phyloP scores from a whole-genome alignment of 2,329 filamentous ascomycete genomes.

The Graphilbum ipis-grandicollis region DNA sequence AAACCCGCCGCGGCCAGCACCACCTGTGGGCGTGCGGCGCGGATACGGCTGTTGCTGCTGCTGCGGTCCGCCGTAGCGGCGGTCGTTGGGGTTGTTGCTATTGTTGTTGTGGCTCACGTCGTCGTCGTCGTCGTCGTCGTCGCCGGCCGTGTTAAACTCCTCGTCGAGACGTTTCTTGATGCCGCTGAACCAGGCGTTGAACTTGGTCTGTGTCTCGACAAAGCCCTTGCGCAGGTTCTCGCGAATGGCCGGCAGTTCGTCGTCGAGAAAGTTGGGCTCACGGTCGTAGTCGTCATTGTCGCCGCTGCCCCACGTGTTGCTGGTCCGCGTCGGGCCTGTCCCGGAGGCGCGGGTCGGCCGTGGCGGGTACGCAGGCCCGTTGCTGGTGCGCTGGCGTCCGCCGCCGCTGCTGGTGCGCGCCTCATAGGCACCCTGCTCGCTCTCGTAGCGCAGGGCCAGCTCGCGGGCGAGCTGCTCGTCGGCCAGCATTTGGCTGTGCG shows the following conservation, averaged over 20 bases:
- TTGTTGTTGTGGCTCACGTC: slow-evolving; percentile 28
- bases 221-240: slow-evolving; percentile 93
- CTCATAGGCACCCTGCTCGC: slow-evolving; percentile 35
- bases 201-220: slow-evolving; percentile 77
- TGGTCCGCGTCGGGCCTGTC: slow-evolving; percentile 35
- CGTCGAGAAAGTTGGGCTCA: slow-evolving; percentile 92
- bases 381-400: slow-evolving; percentile 5
- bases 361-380: slow-evolving; percentile 6
- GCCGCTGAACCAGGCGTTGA: slow-evolving; percentile 83
- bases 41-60: neutral
- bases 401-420: slow-evolving; percentile 31
- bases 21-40: too few relatives aligned
- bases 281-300: too few relatives aligned
- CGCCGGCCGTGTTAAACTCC: slow-evolving; percentile 58
- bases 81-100: slow-evolving; percentile 12
- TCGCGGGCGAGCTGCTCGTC: slow-evolving; percentile 84
- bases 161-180: slow-evolving; percentile 90
- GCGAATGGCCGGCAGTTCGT: slow-evolving; percentile 82
- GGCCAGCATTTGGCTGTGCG: slow-evolving; percentile 67
- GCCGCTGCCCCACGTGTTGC: slow-evolving; percentile 49
- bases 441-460: slow-evolving; percentile 79
- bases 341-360: slow-evolving; percentile 22
- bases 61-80: slow-evolving; percentile 6
- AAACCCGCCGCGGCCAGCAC: slow-evolving; percentile 15
- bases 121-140: slow-evolving; percentile 23